Conservation (phyloP, 257 asterid species). For the Solanum bulbocastanum region DNA sequence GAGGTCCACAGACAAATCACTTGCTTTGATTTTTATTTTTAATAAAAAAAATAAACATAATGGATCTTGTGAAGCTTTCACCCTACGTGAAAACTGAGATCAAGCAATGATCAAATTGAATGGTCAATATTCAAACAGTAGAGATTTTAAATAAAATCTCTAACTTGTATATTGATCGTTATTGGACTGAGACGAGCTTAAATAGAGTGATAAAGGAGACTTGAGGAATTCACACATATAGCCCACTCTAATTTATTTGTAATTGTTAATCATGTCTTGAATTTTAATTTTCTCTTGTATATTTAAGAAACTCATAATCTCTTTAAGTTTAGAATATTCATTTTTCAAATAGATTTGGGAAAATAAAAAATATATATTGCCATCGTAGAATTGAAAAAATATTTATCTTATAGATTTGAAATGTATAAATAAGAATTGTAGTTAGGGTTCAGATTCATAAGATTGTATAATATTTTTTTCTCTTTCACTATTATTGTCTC, state of each 20-base stretch:
- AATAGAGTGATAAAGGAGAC: neutral
- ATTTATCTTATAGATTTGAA: neutral
- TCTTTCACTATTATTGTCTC: too few species aligned
- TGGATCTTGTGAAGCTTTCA: neutral
- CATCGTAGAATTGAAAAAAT: neutral
- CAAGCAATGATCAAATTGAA: neutral
- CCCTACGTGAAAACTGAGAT: neutral
- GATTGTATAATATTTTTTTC: neutral
- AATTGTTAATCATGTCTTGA: neutral
- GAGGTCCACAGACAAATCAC: slow-evolving; percentile 20
- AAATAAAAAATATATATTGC: neutral
- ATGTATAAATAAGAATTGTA: neutral
- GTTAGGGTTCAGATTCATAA: neutral
- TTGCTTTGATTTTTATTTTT: slow-evolving; percentile 15
- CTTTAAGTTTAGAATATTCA: neutral
- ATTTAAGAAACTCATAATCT: neutral
- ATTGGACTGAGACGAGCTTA: neutral
- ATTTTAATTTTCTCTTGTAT: neutral
- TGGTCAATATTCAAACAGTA: neutral
- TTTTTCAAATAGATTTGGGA: neutral
- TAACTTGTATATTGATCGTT: neutral
- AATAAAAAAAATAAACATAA: neutral
- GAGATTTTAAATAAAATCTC: neutral
- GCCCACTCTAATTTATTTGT: neutral
- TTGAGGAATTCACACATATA: too few species aligned